Evolutionary conservation across 352 stramenopile species (phyloP).

Genomic region (Phytophthora rubi): DNA sequence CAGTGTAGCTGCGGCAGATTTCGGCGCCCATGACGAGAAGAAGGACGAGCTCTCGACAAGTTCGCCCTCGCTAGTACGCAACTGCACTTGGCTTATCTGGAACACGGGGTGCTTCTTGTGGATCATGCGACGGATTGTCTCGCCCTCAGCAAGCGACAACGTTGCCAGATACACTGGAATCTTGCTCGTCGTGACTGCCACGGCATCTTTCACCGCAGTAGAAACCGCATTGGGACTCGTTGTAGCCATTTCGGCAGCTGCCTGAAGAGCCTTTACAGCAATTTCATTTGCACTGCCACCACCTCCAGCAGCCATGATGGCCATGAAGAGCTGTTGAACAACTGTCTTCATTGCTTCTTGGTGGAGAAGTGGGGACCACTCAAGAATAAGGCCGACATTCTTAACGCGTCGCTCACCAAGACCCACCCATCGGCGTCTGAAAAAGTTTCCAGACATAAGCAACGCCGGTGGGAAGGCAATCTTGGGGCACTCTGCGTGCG

Average conservation of each 20-base stretch:
- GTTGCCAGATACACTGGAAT: constrained; percentile 92
- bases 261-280: constrained; percentile 60
- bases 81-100: constrained; percentile 65
- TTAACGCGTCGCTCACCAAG: constrained; percentile 88
- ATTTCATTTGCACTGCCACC: constrained; percentile 63
- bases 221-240: constrained; percentile 33
- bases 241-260: constrained; percentile 39
- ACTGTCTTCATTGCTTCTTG: constrained; percentile 78
- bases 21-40: constrained; percentile 54
- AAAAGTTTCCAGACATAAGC: constrained; percentile 91
- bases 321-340: constrained; percentile 70
- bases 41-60: constrained; percentile 85
- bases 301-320: constrained; percentile 40
- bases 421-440: constrained; percentile 87
- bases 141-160: constrained; percentile 96
- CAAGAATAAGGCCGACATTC: constrained; percentile 88
- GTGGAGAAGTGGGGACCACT: constrained; percentile 82
- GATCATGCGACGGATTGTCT: constrained; percentile 96
- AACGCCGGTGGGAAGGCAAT: constrained; percentile 76
- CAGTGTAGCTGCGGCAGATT: neutral
- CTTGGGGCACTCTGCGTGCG: constrained; percentile 71
- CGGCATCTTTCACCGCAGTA: constrained; percentile 48
- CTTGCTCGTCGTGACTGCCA: constrained; percentile 38
- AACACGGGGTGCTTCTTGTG: constrained; percentile 90
- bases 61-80: constrained; percentile 84